Evolutionary conservation across 768 basidiomycete genomes (phyloP).

Genomic region (Amanita muscaria): DNA sequence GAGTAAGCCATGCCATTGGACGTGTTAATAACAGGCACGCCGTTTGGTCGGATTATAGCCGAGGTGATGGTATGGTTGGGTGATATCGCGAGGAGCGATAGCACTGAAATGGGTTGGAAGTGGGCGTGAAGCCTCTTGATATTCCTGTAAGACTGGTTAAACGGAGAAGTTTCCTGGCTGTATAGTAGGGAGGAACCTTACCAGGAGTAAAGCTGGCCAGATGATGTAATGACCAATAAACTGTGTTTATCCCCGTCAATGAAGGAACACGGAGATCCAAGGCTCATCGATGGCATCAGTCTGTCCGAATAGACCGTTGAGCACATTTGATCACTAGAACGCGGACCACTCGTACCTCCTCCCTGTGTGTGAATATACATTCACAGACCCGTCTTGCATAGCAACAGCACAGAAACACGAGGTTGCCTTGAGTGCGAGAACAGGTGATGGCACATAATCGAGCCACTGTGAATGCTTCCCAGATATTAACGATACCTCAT

Average conservation of each 20-base stretch:
- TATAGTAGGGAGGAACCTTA: slow-evolving; percentile 24
- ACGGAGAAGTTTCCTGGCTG: neutral
- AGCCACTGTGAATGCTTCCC: slow-evolving; percentile 77
- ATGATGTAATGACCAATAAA: slow-evolving; percentile 64
- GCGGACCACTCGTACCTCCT: slow-evolving; percentile 48
- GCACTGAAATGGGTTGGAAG: slow-evolving; percentile 59
- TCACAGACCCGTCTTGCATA: slow-evolving; percentile 71
- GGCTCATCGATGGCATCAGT: slow-evolving; percentile 63
- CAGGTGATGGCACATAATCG: slow-evolving; percentile 75
- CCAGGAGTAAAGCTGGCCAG: slow-evolving; percentile 72
- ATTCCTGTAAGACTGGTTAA: slow-evolving; percentile 42
- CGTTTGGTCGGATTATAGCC: slow-evolving; percentile 67
- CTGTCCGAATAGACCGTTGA: slow-evolving; percentile 31
- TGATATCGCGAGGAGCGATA: slow-evolving; percentile 44
- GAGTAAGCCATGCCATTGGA: slow-evolving; percentile 75
- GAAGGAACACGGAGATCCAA: slow-evolving; percentile 64
- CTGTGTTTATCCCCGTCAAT: slow-evolving; percentile 57
- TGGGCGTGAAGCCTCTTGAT: slow-evolving; percentile 55
- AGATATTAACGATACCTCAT: slow-evolving; percentile 58
- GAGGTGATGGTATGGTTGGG: slow-evolving; percentile 56
- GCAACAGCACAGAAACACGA: slow-evolving; percentile 65
- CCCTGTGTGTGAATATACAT: slow-evolving; percentile 78
- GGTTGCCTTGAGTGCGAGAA: slow-evolving; percentile 59
- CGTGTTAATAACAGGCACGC: slow-evolving; percentile 66
- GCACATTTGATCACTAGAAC: neutral